Percentiles rank a stretch among this genome's conserved stretches.
Conservation (phyloP, 1,284 basidiomycete genomes). For the Sanguinoderma infundibulare region DNA sequence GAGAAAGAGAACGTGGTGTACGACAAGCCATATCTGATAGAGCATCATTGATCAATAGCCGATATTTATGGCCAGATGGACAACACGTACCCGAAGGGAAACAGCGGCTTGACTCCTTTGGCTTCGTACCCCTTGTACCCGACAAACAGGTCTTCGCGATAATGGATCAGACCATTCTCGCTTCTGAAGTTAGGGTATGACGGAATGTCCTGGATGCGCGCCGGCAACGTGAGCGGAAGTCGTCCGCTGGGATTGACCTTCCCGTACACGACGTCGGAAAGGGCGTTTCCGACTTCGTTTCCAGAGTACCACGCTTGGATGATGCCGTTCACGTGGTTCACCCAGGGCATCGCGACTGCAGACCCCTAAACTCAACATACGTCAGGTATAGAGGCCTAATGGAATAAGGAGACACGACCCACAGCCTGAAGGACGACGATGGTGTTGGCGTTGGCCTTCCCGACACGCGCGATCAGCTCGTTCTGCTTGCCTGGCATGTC, state of each 20-base stretch:
- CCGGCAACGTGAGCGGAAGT: slow-evolving; percentile 72
- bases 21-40: slow-evolving; percentile 63
- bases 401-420: slow-evolving; percentile 28
- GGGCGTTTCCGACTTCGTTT: slow-evolving; percentile 76
- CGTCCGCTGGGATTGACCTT: slow-evolving; percentile 74
- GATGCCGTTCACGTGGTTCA: slow-evolving; percentile 52
- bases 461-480: slow-evolving; percentile 62
- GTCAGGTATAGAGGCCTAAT: slow-evolving; percentile 4
- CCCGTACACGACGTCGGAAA: slow-evolving; percentile 77
- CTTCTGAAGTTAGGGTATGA: slow-evolving; percentile 62
- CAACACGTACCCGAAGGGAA: slow-evolving; percentile 65
- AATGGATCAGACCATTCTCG: slow-evolving; percentile 68
- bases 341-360: slow-evolving; percentile 71
- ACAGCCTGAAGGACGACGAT: slow-evolving; percentile 74
- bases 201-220: slow-evolving; percentile 66
- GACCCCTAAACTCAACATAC: slow-evolving; percentile 52
- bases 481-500: slow-evolving; percentile 64
- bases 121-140: slow-evolving; percentile 77
- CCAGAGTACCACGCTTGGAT: slow-evolving; percentile 76
- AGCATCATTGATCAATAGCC: background rate
- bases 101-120: slow-evolving; percentile 59
- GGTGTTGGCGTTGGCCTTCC: slow-evolving; percentile 64
- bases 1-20: slow-evolving; percentile 72
- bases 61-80: background rate
- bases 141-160: slow-evolving; percentile 69